Percentiles rank a stretch among this genome's conserved stretches.
phyloP scores from a whole-genome alignment of 441 rosid species.

The Erodium trifolium region DNA sequence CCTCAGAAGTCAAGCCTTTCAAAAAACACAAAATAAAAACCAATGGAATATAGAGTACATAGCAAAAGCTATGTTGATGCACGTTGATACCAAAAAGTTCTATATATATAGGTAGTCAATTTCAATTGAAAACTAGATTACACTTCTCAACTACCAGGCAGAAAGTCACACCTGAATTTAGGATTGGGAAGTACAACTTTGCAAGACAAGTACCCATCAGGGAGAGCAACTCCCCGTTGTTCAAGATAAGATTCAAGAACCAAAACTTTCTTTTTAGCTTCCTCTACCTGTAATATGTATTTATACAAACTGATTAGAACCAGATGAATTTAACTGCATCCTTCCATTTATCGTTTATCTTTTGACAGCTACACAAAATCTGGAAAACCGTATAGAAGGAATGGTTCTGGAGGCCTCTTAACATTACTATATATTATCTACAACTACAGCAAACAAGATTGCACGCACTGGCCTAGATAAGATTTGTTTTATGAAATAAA shows the following conservation, averaged over 20 bases:
- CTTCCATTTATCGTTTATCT: neutral
- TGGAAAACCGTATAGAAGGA: neutral
- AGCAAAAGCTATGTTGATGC: neutral
- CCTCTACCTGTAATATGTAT: constrained; percentile 45
- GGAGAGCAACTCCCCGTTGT: constrained; percentile 73
- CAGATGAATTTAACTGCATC: neutral
- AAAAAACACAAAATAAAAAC: too few species aligned
- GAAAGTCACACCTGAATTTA: constrained; percentile 48
- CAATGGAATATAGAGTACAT: neutral
- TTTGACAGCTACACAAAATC: too few species aligned
- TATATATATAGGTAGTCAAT: neutral
- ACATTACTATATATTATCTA: neutral
- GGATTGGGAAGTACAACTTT: constrained; percentile 88
- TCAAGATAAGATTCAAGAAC: constrained; percentile 84
- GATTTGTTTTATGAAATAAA: neutral
- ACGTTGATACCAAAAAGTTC: neutral
- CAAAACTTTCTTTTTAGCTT: constrained; percentile 48
- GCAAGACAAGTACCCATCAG: constrained; percentile 65
- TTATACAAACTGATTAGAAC: constrained; percentile 8
- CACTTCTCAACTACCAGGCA: neutral
- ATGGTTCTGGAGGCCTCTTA: neutral
- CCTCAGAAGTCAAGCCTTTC: neutral
- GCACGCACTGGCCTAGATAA: neutral
- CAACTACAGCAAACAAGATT: neutral
- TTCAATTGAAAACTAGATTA: neutral